These are phyloP conservation scores for Furculomyces boomerangus DNA, from an alignment of 371 early-diverging fungal genomes.

Conservation along the genomic window DNA sequence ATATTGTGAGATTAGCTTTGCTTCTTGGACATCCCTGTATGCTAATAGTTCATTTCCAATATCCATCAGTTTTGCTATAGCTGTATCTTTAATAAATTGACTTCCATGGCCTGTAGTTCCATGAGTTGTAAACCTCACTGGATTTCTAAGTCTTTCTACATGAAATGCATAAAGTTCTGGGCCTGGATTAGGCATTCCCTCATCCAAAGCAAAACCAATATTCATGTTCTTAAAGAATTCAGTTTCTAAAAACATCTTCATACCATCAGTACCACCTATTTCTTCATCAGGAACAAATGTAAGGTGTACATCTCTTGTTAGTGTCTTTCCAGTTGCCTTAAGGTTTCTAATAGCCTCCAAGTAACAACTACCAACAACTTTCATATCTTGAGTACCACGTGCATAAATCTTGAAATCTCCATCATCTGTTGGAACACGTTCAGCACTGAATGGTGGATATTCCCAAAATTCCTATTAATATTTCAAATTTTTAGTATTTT, in stretches of 20 bases:
- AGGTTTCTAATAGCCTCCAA: constrained; percentile 52
- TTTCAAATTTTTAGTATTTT: background rate
- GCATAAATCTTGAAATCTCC: constrained; percentile 47
- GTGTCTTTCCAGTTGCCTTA: constrained; percentile 26
- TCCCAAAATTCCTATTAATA: constrained; percentile 39
- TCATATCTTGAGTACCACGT: constrained; percentile 75
- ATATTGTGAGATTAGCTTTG: constrained; percentile 9
- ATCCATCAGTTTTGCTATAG: constrained; percentile 36
- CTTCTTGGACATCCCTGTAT: constrained; percentile 32
- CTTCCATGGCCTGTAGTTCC: constrained; percentile 64
- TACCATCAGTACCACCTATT: constrained; percentile 57
- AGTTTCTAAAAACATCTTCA: constrained; percentile 37
- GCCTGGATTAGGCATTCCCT: constrained; percentile 49
- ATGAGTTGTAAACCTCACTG: constrained; percentile 25
- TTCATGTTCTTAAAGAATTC: constrained; percentile 41
- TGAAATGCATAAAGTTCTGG: constrained; percentile 45
- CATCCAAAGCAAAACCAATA: constrained; percentile 61
- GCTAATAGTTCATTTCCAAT: constrained; percentile 34
- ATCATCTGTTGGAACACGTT: constrained; percentile 25
- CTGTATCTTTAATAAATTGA: constrained; percentile 49
- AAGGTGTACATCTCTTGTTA: constrained; percentile 42
- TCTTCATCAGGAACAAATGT: constrained; percentile 71
- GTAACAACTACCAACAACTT: constrained; percentile 51
- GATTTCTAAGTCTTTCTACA: constrained; percentile 53
- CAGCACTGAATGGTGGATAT: constrained; percentile 53